Percentiles rank a stretch among this genome's conserved stretches.
phyloP scores from a whole-genome alignment of 2,329 filamentous ascomycete genomes.

The Fusarium sp. region DNA sequence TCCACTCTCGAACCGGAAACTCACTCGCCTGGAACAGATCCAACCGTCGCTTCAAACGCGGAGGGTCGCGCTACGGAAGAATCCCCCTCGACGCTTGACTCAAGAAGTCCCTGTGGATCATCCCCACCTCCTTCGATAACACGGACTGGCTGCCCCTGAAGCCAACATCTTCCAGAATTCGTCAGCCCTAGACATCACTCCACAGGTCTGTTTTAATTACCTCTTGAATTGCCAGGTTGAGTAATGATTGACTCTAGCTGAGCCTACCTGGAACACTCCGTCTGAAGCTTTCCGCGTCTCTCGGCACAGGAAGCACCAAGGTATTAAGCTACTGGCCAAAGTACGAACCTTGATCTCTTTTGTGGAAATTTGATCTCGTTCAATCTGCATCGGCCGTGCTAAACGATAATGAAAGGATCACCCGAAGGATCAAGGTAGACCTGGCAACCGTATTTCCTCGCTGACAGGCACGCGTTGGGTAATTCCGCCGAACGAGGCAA shows the following conservation, averaged over 20 bases:
- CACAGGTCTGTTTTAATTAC: neutral
- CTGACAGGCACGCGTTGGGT: neutral
- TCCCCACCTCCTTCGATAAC: neutral
- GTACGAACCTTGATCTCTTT: neutral
- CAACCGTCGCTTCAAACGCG: neutral
- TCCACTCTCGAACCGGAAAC: neutral
- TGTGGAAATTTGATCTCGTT: constrained; percentile 1
- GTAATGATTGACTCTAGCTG: neutral
- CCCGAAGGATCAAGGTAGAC: neutral
- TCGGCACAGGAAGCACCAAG: neutral
- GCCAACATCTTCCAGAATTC: neutral
- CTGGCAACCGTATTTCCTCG: neutral
- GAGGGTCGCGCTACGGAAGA: neutral
- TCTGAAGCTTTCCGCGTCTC: neutral
- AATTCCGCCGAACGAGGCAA: neutral
- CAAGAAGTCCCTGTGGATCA: neutral
- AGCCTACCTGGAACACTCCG: neutral
- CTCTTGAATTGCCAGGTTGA: neutral
- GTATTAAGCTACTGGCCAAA: neutral
- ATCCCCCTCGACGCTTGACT: neutral
- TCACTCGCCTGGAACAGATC: neutral
- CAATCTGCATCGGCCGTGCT: neutral
- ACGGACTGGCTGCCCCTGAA: neutral
- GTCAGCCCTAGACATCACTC: constrained; percentile 3
- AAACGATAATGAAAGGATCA: neutral